Percentiles rank a stretch among this genome's conserved stretches.
phyloP scores from a whole-genome alignment of 116 monocot species.

The Phalaenopsis hybrid region DNA sequence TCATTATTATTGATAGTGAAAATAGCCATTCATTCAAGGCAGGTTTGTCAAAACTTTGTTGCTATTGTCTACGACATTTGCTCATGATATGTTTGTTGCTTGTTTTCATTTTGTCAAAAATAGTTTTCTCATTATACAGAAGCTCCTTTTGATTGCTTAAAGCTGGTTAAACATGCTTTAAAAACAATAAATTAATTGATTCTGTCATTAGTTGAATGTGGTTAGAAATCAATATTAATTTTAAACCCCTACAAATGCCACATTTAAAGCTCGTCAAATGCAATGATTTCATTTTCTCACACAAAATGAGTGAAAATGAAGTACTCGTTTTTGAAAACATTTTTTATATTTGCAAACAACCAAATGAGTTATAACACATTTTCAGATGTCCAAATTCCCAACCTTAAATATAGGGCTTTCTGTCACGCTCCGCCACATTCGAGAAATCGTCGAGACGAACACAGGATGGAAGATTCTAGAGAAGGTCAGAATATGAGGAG shows the following conservation, averaged over 20 bases:
- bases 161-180: not conserved
- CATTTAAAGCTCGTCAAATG: not conserved
- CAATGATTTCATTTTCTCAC: not conserved
- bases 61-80: not conserved
- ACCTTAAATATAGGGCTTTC: too few species aligned
- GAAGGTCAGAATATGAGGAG: too few species aligned
- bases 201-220: not conserved
- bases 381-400: not conserved
- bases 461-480: too few species aligned
- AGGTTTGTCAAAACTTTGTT: slow-evolving; percentile 88
- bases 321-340: too few species aligned
- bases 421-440: too few species aligned
- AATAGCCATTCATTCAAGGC: slow-evolving; percentile 98
- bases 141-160: not conserved
- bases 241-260: not conserved
- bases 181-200: not conserved
- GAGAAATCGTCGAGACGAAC: too few species aligned
- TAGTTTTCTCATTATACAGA: not conserved
- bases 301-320: not conserved
- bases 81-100: not conserved
- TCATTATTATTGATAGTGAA: slow-evolving; percentile 90
- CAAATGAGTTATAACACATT: not conserved
- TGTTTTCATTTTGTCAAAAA: not conserved
- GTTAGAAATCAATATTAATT: not conserved
- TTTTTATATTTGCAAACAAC: not conserved